Conservation (phyloP, 2,329 filamentous ascomycete genomes). For the Talaromyces sp. region DNA sequence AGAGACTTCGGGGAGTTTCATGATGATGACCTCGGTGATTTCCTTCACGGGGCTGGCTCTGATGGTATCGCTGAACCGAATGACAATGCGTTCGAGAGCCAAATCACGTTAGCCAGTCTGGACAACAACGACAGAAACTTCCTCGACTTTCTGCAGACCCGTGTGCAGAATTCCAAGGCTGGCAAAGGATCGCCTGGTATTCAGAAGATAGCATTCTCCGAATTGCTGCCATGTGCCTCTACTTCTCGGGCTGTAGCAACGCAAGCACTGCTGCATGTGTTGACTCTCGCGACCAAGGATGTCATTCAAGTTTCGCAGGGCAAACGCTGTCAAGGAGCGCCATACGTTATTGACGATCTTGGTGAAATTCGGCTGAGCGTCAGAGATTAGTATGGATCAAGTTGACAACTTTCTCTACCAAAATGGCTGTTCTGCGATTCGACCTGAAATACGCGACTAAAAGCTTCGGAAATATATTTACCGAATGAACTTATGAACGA, state of each 20-base stretch:
- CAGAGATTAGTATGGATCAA: slow-evolving; percentile 19
- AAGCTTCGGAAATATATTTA: not conserved
- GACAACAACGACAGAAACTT: slow-evolving; percentile 64
- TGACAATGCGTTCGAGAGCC: slow-evolving; percentile 10
- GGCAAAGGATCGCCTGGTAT: slow-evolving; percentile 12
- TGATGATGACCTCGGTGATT: slow-evolving; percentile 28
- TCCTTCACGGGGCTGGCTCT: not conserved
- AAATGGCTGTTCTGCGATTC: not conserved
- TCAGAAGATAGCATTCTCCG: slow-evolving; percentile 62
- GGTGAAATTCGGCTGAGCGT: slow-evolving; percentile 34
- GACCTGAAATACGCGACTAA: not conserved
- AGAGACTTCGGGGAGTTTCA: slow-evolving; percentile 25
- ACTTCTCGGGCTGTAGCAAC: slow-evolving; percentile 63
- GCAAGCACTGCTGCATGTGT: slow-evolving; percentile 72
- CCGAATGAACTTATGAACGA: too few species aligned
- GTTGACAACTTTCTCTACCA: not conserved
- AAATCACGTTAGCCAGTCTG: slow-evolving; percentile 47
- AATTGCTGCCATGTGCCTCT: slow-evolving; percentile 61
- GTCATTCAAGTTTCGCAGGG: slow-evolving; percentile 58
- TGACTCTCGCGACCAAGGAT: slow-evolving; percentile 67
- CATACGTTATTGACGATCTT: slow-evolving; percentile 20
- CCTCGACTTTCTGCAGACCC: slow-evolving; percentile 56
- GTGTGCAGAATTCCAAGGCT: slow-evolving; percentile 39
- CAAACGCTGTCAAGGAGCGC: slow-evolving; percentile 39
- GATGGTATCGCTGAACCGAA: not conserved